A percentile compares a stretch with the other conserved stretches of the same genome.
phyloP scores from a whole-genome alignment of 2,329 filamentous ascomycete species.

The Penicillium sp. region DNA sequence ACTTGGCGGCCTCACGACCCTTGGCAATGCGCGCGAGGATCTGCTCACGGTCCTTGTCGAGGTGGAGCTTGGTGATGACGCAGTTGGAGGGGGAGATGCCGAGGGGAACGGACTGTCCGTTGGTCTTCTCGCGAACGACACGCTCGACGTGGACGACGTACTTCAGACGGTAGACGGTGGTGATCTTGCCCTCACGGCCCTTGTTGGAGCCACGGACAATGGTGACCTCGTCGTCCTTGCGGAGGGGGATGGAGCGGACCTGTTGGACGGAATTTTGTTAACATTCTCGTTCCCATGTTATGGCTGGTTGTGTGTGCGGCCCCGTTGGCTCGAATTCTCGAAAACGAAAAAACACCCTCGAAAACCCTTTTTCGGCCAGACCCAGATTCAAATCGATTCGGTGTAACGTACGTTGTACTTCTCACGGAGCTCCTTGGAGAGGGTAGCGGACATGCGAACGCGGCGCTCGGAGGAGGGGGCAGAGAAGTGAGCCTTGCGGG shows the following conservation, averaged over 20 bases:
- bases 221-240: constrained; percentile 94
- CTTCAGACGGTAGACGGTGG: constrained; percentile 96
- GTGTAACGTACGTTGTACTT: constrained; percentile 84
- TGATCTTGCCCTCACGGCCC: constrained; percentile 98
- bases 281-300: constrained; percentile 3
- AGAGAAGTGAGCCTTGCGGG: constrained; percentile 96
- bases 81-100: constrained; percentile 96
- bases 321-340: constrained; percentile 1
- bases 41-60: constrained; percentile 58
- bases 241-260: constrained; percentile 94
- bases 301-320: not conserved
- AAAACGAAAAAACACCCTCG: not conserved
- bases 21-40: constrained; percentile 49
- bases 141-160: constrained; percentile 97
- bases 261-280: constrained; percentile 40
- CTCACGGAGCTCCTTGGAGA: constrained; percentile 95
- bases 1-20: constrained; percentile 52
- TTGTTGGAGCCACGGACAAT: constrained; percentile 93
- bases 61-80: constrained; percentile 97
- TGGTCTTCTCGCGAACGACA: constrained; percentile 94
- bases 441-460: constrained; percentile 92
- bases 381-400: constrained; percentile 4
- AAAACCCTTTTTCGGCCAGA: constrained; percentile 9
- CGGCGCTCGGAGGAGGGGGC: constrained; percentile 93
- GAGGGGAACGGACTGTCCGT: constrained; percentile 91